Base-by-base conservation (phyloP, 352 stramenopile genomes). In the Globisporangium heterothallicum region DNA sequence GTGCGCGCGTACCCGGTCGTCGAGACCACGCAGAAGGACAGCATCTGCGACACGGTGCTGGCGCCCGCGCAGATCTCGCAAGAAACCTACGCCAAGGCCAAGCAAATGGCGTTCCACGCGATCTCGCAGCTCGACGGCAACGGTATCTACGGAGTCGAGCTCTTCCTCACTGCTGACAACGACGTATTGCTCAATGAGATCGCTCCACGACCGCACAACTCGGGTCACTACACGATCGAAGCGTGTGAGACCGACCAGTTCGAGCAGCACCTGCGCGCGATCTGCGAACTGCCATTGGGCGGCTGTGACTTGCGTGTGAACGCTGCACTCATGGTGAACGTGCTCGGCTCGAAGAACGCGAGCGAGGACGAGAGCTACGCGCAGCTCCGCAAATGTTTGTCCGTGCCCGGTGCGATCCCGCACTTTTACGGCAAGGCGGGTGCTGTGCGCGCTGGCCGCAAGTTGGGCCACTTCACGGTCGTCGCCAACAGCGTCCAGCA, bases 221-320 rank as follows among this genome's bases (percentile, higher is more conserved):
- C 95, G n/a, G 96, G 96, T n/a, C 97, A 99, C 74, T 98, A 98
- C 74, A 99, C 96, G 36, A 98, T 99, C 68, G 96, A 99, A 70
- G 95, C 96, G 14, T 99, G 96, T 61, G 88, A 96, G 35, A 95
- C 93, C 5, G 90, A 94, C 69, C 97, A 99, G 74, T 99, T 99
- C 74, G 97, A 99, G 70, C 97, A 99, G 80, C 97, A 99, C 71
- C 58, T 99, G 52, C 85, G 96, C 49, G 95, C 88, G 13, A 82
- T 99, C 27, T 85, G 89, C 48, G 93, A 86, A 0, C 74, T 99
- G 45, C 93, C 93, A n/a, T 77, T 99, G 8, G 96, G 96, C 30
- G 86, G 84, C 56, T 98, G 93, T 52, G 75, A 84, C 14, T 67
- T 99, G 56, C 78, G 84, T 40, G 94, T 98, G 9, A 85, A 87